Evolutionary conservation across 2,329 filamentous ascomycete species (phyloP), one percentile per base, ranked within the genome.

Genomic region (Fusarium sp.): DNA sequence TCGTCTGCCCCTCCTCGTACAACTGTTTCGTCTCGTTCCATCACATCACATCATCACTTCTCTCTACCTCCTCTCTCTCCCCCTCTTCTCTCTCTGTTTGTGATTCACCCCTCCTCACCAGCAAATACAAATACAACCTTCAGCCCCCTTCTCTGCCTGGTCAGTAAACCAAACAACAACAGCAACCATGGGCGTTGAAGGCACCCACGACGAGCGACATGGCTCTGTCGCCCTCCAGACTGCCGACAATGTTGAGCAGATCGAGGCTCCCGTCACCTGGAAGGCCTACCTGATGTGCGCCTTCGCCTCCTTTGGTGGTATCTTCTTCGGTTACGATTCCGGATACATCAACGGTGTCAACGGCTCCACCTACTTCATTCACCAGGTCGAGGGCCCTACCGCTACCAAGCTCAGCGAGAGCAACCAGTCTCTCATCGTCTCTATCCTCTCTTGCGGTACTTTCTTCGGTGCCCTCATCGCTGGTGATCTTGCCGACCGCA

Each of bases 271-370:
- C 70, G 85, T 91, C 71, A 91, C 89, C 68, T 79, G 86, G 79
- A 88, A 89, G 82, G 89, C 89, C 56, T 91, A 91, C 77, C 64
- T 90, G 49, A 85, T 91, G 75, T 91, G 89, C 78, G 89, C 87
- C 67, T 91, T 91, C 67, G 89, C 89, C 62, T 88, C 89, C 32
- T 90, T 91, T 63, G 89, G 89, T 73, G 89, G 87, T 78, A 91
- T 92, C 79, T 90, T 93, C 82, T 91, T 93, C 79, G 91, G 91
- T 48, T 94, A 91, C 79, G 91, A 93, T 74, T 91, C 90, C 40
- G 91, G 91, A 70, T 91, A 91, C 80, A 91, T 92, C 82, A 88
- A 88, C 76, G 88, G 88, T 75, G 87, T 90, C 60, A 80, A 86
- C 39, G 86, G 82, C 69, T 81, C 83, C 68, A 39, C 74, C 14